A percentile compares a stretch with the other conserved stretches of the same genome.
Evolutionary conservation across 1,284 basidiomycete genomes (phyloP).

Genomic region (Sanghuangporus baumii): DNA sequence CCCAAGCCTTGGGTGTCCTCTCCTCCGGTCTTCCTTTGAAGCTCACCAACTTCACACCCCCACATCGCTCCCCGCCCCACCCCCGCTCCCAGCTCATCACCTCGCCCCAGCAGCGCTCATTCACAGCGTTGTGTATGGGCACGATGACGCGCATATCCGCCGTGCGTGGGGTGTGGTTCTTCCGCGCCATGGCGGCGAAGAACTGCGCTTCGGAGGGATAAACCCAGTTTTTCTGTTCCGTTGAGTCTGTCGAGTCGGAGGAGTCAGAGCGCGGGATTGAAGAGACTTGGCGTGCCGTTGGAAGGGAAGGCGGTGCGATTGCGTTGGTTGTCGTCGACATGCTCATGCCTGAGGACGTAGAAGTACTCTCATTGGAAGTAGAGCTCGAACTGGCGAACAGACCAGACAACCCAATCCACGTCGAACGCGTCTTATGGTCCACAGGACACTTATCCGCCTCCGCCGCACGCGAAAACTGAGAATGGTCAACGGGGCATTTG

Average conservation of each 20-base stretch:
- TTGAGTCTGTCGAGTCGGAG: constrained; percentile 33
- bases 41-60: constrained; percentile 78
- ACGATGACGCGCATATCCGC: constrained; percentile 94
- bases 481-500: constrained; percentile 58
- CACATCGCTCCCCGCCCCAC: constrained; percentile 74
- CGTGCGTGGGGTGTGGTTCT: constrained; percentile 80
- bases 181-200: constrained; percentile 91
- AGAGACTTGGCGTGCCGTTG: constrained; percentile 73
- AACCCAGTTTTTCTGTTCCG: constrained; percentile 65
- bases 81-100: constrained; percentile 87
- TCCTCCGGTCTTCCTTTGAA: constrained; percentile 80
- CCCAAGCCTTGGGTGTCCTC: constrained; percentile 75
- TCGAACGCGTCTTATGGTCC: constrained; percentile 33
- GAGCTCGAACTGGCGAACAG: background rate
- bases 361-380: constrained; percentile 10
- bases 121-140: constrained; percentile 98
- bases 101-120: constrained; percentile 93
- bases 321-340: background rate
- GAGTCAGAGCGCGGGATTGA: constrained; percentile 74
- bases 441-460: constrained; percentile 43
- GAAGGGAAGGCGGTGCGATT: constrained; percentile 34
- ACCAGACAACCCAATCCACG: constrained; percentile 35
- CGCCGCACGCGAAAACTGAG: background rate
- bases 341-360: constrained; percentile 16
- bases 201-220: constrained; percentile 99